Evolutionary conservation across 2,329 filamentous ascomycete species (phyloP), one percentile per base, ranked within the genome.

Genomic region (Tetracladium maxilliforme): DNA sequence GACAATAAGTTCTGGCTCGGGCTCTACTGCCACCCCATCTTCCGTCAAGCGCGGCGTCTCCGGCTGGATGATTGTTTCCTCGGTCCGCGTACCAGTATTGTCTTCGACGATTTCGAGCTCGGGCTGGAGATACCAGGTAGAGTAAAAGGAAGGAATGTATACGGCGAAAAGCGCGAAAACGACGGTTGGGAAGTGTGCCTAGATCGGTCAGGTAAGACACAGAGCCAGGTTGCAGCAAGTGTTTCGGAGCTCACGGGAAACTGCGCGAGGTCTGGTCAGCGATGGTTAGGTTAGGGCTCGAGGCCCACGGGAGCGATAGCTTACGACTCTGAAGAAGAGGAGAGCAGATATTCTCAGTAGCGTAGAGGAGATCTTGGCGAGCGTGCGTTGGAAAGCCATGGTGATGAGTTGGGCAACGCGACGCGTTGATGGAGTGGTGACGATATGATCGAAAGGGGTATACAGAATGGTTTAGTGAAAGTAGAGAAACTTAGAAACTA

Each of bases 91-190:
- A 6, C 71, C 45, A 3, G 49, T 49, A 33, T 74, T 54, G 35
- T 76, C 69, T 10, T 49, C 52, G 14, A 76, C 49, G 5, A 77
- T 42, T 23, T 67, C 56, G 38, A 71, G 64, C 30, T 63, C 54
- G 6, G 69, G 56, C 29, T 68, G 64, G 10, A 58, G 57, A 14
- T 64, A 47, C 41, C 67, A 71, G 36, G 61, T 68, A 9, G 57
- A 51, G 25, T 78, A 45, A 47, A 77, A 80, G 1, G 71, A 58
- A 0, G 73, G 62, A 1, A 74, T 43, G 37, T 81, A 82, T 29
- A 82, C 48, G 14, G 66, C 70, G 31, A 77, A 71, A 3, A 77
- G 52, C 0, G 74, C 61, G 29, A 70, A 70, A 4, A 71, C 54
- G 8, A 63, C 37, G 8, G 47, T 44, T 10, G 56, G 56, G n/a